These are phyloP conservation scores for Fragaria ananassa DNA, from an alignment of 306 rosid genomes.

Conservation along the genomic window DNA sequence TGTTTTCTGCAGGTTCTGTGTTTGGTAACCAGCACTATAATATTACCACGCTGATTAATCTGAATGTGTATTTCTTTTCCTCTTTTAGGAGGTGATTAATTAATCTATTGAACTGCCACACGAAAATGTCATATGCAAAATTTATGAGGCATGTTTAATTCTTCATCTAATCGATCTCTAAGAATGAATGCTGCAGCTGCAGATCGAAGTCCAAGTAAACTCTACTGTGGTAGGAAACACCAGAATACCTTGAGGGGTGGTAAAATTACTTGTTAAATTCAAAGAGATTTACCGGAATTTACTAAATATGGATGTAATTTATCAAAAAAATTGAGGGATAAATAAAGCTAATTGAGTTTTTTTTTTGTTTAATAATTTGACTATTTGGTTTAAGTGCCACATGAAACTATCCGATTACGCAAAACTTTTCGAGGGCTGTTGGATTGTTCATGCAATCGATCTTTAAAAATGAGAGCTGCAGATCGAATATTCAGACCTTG, in stretches of 20 bases:
- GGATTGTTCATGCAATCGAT: background rate
- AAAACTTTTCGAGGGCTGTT: background rate
- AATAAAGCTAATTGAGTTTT: background rate
- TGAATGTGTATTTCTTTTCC: background rate
- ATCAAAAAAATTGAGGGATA: background rate
- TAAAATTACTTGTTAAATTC: no score
- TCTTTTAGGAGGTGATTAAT: background rate
- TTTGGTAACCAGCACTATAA: slow-evolving; percentile 2
- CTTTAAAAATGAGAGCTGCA: background rate
- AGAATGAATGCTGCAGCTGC: background rate
- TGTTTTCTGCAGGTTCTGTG: background rate
- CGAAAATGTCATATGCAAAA: background rate
- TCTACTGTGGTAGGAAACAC: background rate
- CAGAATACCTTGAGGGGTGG: background rate
- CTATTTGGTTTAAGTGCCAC: background rate
- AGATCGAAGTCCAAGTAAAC: background rate
- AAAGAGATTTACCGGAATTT: no score
- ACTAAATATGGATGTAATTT: no score
- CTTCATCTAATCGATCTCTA: background rate
- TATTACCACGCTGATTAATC: background rate
- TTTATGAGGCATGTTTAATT: background rate
- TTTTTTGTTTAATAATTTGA: background rate
- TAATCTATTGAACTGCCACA: background rate
- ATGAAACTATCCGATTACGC: background rate
- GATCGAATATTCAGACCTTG: slow-evolving; percentile 3